These are phyloP conservation scores for Diaporthe vexans DNA, from an alignment of 2,329 filamentous ascomycete species.

Conservation along the genomic window DNA sequence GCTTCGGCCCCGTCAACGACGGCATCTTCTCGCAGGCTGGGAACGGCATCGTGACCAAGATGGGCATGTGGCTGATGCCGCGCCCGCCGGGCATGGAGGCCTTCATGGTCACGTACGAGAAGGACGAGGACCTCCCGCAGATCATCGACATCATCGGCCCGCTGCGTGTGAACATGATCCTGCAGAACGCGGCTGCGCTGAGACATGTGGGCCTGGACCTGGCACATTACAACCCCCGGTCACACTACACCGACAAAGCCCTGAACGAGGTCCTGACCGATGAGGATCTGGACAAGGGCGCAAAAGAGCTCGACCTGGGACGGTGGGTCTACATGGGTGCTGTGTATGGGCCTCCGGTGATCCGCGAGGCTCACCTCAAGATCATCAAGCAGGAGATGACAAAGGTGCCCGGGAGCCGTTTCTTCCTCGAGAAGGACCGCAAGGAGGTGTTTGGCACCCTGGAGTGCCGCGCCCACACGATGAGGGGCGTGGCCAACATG, in stretches of 20 bases:
- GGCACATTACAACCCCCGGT: constrained; percentile 52
- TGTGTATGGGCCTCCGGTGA: constrained; percentile 49
- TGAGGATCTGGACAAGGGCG: constrained; percentile 55
- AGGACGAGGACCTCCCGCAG: constrained; percentile 52
- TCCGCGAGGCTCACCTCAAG: constrained; percentile 47
- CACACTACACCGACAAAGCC: constrained; percentile 41
- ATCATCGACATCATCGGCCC: constrained; percentile 55
- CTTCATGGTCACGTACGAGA: constrained; percentile 56
- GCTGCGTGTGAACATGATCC: constrained; percentile 48
- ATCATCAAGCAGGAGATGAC: constrained; percentile 53
- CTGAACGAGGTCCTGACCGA: constrained; percentile 52
- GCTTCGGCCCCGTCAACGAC: constrained; percentile 56
- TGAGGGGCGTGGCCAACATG: constrained; percentile 53
- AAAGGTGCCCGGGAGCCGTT: constrained; percentile 51
- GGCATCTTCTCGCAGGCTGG: constrained; percentile 67
- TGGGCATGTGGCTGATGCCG: constrained; percentile 62
- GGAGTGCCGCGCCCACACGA: constrained; percentile 37
- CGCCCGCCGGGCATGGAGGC: constrained; percentile 52
- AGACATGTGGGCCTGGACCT: constrained; percentile 59
- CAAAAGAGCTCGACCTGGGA: constrained; percentile 55
- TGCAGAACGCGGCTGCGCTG: constrained; percentile 62
- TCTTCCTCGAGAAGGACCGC: constrained; percentile 53
- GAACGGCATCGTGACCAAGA: constrained; percentile 67
- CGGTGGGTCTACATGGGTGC: constrained; percentile 64
- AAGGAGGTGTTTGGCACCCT: constrained; percentile 43